Evolutionary conservation across 2,329 filamentous ascomycete species (phyloP).

Genomic region (Apiospora kogelbergensis): DNA sequence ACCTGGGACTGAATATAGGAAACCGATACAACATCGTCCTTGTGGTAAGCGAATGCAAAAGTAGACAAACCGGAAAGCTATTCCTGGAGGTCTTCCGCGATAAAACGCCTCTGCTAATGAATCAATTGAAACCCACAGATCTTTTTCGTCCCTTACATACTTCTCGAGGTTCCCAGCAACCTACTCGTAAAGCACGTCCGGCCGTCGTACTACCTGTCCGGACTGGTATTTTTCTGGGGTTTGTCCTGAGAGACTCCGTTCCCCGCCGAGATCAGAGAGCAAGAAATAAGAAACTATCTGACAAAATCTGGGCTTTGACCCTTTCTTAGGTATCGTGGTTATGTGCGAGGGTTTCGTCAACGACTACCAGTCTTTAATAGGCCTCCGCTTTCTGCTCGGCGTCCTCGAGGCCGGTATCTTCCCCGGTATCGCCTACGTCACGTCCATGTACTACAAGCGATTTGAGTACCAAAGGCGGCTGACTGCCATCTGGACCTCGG

Average conservation of each 20-base stretch:
- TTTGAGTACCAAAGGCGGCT: conserved; percentile 29
- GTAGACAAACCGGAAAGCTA: no score
- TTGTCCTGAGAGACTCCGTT: neutral
- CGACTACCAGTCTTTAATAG: conserved; percentile 26
- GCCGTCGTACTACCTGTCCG: conserved; percentile 1
- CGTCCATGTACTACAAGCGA: conserved; percentile 34
- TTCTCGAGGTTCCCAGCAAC: conserved; percentile 32
- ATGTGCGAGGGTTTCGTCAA: conserved; percentile 29
- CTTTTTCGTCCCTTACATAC: conserved; percentile 34
- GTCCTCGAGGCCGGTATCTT: conserved; percentile 34
- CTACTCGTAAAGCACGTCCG: conserved; percentile 21
- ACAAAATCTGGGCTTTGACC: neutral
- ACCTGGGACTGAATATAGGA: conserved; percentile 27
- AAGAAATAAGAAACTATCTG: neutral
- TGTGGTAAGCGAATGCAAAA: neutral
- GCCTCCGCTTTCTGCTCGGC: conserved; percentile 32
- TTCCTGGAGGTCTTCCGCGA: no score
- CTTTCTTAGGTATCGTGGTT: conserved; percentile 16
- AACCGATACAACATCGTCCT: conserved; percentile 28
- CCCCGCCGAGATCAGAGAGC: neutral
- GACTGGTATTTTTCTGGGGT: neutral
- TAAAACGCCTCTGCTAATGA: neutral
- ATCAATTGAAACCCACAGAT: neutral
- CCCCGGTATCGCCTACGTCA: conserved; percentile 33
- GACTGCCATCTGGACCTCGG: conserved; percentile 18